Percentiles rank a stretch among this genome's conserved stretches.
Evolutionary conservation across 108 stramenopile genomes (phyloP).

Genomic region (Cyclotella cryptica): DNA sequence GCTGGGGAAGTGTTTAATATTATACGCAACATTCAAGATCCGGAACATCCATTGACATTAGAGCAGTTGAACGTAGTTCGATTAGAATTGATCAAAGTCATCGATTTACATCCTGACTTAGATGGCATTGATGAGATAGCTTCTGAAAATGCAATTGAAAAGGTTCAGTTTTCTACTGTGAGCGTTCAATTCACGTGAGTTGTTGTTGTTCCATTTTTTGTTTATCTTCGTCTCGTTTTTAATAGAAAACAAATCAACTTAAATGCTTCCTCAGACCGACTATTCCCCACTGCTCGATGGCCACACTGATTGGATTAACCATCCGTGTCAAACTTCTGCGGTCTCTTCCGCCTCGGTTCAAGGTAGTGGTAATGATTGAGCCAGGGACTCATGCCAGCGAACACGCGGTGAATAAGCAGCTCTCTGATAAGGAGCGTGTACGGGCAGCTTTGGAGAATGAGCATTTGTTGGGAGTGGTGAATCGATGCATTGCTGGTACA

Average conservation of each 20-base stretch:
- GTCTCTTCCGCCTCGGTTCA: conserved; percentile 91
- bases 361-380: conserved; percentile 86
- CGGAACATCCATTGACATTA: conserved; percentile 97
- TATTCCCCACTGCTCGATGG: conserved; percentile 99
- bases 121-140: conserved; percentile 2
- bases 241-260: background rate
- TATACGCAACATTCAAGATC: conserved; percentile 97
- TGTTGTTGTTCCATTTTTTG: background rate
- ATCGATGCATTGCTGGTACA: conserved; percentile 91
- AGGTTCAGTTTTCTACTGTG: conserved; percentile 56
- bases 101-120: conserved; percentile 35
- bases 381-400: conserved; percentile 97
- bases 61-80: conserved; percentile 97
- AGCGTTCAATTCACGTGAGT: conserved; percentile 71
- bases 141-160: background rate
- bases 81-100: conserved; percentile 76
- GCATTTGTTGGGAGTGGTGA: conserved; percentile 96
- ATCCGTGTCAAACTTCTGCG: conserved; percentile 94
- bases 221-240: background rate
- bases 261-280: conserved; percentile 63
- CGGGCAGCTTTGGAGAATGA: conserved; percentile 98
- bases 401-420: conserved; percentile 96
- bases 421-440: conserved; percentile 98
- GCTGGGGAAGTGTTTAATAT: conserved; percentile 95
- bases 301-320: conserved; percentile 97